A percentile compares a stretch with the other conserved stretches of the same genome.
phyloP scores from a whole-genome alignment of 83 land plant genomes.

The Thuja plicata region DNA sequence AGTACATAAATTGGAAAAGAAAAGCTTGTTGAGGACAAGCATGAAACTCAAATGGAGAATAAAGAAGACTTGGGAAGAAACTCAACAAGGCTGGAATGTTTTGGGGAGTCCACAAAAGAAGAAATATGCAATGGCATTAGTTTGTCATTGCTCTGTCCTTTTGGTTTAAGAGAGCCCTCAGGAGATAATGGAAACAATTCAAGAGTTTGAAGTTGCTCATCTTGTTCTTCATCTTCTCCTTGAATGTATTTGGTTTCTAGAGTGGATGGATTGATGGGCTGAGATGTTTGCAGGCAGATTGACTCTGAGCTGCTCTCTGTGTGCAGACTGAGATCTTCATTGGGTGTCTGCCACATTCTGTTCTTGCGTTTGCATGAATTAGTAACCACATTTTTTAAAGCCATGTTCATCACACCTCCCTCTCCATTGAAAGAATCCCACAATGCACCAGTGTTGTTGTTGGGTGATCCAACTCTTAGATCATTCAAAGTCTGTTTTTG shows the following conservation, averaged over 20 bases:
- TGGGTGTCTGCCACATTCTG: constrained; percentile 15
- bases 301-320: constrained; percentile 16
- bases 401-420: constrained; percentile 3
- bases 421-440: constrained; percentile 18
- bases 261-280: constrained; percentile 7
- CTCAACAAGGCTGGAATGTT: neutral
- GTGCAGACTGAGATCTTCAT: constrained; percentile 16
- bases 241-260: neutral
- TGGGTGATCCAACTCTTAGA: neutral
- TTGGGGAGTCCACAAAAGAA: neutral
- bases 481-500: neutral
- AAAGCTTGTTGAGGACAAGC: neutral
- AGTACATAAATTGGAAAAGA: neutral
- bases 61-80: neutral
- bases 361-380: constrained; percentile 15
- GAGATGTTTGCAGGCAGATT: constrained; percentile 13
- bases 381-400: neutral
- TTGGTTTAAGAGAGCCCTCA: constrained; percentile 7
- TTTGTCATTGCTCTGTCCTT: constrained; percentile 9
- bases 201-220: constrained; percentile 1
- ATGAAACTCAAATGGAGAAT: neutral
- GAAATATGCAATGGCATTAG: neutral
- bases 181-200: constrained; percentile 9
- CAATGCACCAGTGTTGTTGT: neutral
- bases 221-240: neutral